phyloP scores from a whole-genome alignment of 2,329 filamentous ascomycete species.

The Orbilia javanica region DNA sequence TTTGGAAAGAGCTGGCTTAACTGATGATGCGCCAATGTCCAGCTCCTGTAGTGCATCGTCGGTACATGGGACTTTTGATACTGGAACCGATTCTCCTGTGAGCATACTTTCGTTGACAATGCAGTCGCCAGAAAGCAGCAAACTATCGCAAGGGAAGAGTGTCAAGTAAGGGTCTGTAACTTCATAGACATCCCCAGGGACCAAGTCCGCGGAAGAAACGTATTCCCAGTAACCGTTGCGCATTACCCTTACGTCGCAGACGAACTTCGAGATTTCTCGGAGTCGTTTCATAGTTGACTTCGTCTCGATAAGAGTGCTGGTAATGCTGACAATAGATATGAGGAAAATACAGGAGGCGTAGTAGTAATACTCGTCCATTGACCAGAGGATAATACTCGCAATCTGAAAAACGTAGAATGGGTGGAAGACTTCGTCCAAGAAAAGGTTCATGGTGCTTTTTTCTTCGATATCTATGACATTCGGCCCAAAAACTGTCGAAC shows the following conservation, averaged over 20 bases:
- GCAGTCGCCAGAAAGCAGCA: constrained; percentile 91
- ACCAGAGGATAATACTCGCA: constrained; percentile 93
- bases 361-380: constrained; percentile 95
- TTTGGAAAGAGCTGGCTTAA: constrained; percentile 84
- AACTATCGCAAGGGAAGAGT: constrained; percentile 91
- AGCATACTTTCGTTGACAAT: constrained; percentile 99
- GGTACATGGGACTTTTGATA: constrained; percentile 88
- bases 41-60: constrained; percentile 82
- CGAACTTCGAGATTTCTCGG: constrained; percentile 90
- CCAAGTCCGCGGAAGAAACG: constrained; percentile 85
- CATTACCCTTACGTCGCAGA: constrained; percentile 93
- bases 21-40: constrained; percentile 82
- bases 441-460: constrained; percentile 83
- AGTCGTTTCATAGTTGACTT: constrained; percentile 90
- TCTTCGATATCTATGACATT: constrained; percentile 95
- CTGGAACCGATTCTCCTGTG: constrained; percentile 93
- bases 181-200: constrained; percentile 96
- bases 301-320: constrained; percentile 89
- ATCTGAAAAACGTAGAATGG: constrained; percentile 99
- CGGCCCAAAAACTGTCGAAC: constrained; percentile 86
- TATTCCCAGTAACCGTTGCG: constrained; percentile 95
- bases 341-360: constrained; percentile 95
- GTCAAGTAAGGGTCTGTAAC: constrained; percentile 90
- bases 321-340: constrained; percentile 93
- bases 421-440: constrained; percentile 94